These are phyloP conservation scores for Fibroporia radiculosa DNA, from an alignment of 768 basidiomycete species.

Conservation along the genomic window DNA sequence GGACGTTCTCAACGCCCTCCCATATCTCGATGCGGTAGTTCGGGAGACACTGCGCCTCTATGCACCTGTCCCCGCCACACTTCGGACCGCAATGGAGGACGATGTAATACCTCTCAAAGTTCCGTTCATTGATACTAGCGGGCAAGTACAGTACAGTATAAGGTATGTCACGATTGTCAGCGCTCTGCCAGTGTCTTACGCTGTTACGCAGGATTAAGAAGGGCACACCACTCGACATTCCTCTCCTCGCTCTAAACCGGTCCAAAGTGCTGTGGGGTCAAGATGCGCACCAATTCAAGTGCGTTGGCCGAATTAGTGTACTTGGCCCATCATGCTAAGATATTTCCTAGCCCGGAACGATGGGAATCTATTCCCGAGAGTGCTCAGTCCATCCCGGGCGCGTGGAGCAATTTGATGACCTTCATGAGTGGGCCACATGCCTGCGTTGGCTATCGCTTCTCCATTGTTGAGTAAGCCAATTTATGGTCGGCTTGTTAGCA, in stretches of 20 bases:
- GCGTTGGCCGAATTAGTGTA: conserved; percentile 5
- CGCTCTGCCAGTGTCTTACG: background rate
- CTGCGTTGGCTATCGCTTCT: conserved; percentile 63
- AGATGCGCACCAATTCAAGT: conserved; percentile 57
- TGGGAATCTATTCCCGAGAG: conserved; percentile 44
- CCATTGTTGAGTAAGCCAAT: conserved; percentile 53
- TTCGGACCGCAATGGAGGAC: conserved; percentile 37
- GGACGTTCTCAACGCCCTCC: conserved; percentile 58
- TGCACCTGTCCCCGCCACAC: conserved; percentile 40
- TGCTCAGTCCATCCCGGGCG: conserved; percentile 42
- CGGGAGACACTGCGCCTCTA: conserved; percentile 53
- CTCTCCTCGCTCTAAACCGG: conserved; percentile 46
- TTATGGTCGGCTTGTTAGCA: no score
- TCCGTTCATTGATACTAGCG: conserved; percentile 20
- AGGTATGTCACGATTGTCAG: conserved; percentile 18
- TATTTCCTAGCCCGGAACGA: conserved; percentile 48
- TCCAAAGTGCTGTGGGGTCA: conserved; percentile 51
- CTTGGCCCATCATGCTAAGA: background rate
- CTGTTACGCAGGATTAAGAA: conserved; percentile 5
- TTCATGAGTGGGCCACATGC: conserved; percentile 59
- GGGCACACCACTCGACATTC: conserved; percentile 32
- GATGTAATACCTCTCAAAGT: conserved; percentile 45
- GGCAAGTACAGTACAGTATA: conserved; percentile 14
- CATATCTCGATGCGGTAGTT: conserved; percentile 60
- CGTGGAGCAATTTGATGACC: conserved; percentile 51